These are phyloP conservation scores for Penicillium pulvis DNA, from an alignment of 495 filamentous ascomycete species.

Conservation along the genomic window DNA sequence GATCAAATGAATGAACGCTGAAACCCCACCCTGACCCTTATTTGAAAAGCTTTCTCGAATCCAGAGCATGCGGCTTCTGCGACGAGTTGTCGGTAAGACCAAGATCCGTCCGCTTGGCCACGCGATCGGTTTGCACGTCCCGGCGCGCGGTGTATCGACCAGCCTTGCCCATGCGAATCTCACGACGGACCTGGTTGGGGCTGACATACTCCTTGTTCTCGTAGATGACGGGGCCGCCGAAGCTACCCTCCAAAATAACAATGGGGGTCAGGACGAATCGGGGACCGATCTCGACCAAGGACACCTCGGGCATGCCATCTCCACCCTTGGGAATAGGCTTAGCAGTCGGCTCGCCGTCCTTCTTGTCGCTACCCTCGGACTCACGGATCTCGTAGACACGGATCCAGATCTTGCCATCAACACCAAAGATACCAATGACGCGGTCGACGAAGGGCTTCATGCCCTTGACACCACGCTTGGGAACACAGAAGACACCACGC, in stretches of 20 bases:
- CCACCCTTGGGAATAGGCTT: conserved; percentile 39
- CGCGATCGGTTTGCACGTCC: conserved; percentile 70
- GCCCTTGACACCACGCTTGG: conserved; percentile 75
- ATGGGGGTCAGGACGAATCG: conserved; percentile 95
- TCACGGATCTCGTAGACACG: conserved; percentile 92
- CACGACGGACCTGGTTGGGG: conserved; percentile 89
- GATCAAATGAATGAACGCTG: conserved; percentile 31
- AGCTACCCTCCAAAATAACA: conserved; percentile 91
- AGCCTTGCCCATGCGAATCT: conserved; percentile 73
- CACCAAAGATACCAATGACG: conserved; percentile 87
- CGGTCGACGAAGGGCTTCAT: conserved; percentile 96
- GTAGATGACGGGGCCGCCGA: conserved; percentile 95
- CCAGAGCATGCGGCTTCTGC: conserved; percentile 68
- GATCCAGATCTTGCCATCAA: conserved; percentile 96
- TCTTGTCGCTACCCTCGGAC: conserved; percentile 59
- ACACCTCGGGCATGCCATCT: conserved; percentile 65
- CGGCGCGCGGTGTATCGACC: conserved; percentile 70
- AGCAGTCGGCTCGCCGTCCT: conserved; percentile 34
- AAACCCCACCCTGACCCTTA: conserved; percentile 38
- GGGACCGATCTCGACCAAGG: conserved; percentile 90
- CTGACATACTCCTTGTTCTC: conserved; percentile 98
- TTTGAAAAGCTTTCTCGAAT: conserved; percentile 79
- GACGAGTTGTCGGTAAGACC: conserved; percentile 69
- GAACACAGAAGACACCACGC: conserved; percentile 90
- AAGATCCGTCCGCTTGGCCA: conserved; percentile 73